A percentile compares a stretch with the other conserved stretches of the same genome.
Conservation (phyloP, 768 basidiomycete species). For the Serendipita sp. region DNA sequence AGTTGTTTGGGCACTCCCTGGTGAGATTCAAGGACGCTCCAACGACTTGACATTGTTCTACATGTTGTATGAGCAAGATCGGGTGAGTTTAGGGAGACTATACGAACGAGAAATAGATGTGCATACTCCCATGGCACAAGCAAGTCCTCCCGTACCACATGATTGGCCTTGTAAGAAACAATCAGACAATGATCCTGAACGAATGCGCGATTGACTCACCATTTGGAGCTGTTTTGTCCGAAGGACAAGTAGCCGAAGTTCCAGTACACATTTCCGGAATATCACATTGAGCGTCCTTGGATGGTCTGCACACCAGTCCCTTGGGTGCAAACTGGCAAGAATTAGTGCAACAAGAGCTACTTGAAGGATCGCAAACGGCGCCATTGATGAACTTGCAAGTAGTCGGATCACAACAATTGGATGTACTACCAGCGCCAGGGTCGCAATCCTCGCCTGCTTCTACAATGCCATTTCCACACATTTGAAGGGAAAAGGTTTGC, state of each 20-base stretch:
- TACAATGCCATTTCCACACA: constrained; percentile 75
- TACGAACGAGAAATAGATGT: constrained; percentile 53
- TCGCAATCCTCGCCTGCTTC: constrained; percentile 80
- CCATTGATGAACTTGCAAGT: constrained; percentile 61
- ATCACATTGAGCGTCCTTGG: constrained; percentile 55
- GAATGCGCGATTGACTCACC: constrained; percentile 25
- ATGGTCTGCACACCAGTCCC: constrained; percentile 54
- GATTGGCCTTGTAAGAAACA: constrained; percentile 32
- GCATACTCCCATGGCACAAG: constrained; percentile 66
- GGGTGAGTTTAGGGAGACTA: not conserved
- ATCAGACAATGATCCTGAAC: not conserved
- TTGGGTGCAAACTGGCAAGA: constrained; percentile 54
- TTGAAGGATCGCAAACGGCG: constrained; percentile 66
- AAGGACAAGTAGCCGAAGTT: constrained; percentile 53
- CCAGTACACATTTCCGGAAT: constrained; percentile 61
- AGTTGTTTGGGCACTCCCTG: constrained; percentile 46
- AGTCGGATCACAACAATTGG: constrained; percentile 54
- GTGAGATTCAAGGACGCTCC: constrained; percentile 57
- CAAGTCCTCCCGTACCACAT: constrained; percentile 48
- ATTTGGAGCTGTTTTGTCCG: constrained; percentile 44
- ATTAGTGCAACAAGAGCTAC: constrained; percentile 57
- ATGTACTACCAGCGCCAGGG: constrained; percentile 44
- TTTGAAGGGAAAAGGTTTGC: constrained; percentile 43
- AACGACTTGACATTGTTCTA: constrained; percentile 61
- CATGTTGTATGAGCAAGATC: not conserved